These are phyloP conservation scores for Lactarius akahatsu DNA, from an alignment of 768 basidiomycete genomes.

Conservation along the genomic window DNA sequence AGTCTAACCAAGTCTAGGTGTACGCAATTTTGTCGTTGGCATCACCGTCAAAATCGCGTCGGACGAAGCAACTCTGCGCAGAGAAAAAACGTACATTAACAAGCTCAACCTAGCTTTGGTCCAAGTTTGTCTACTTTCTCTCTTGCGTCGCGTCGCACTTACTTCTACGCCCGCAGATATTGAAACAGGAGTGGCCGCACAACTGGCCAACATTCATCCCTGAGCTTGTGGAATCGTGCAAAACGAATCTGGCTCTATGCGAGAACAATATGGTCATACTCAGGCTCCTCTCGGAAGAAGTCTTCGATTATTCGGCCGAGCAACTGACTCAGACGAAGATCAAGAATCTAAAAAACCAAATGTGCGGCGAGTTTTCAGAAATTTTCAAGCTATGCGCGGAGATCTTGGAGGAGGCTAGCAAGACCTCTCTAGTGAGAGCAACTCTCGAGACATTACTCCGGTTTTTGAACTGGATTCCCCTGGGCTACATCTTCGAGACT, in stretches of 20 bases:
- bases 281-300: slow-evolving; percentile 95
- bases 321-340: slow-evolving; percentile 98
- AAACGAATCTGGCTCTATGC: slow-evolving; percentile 92
- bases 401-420: slow-evolving; percentile 95
- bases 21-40: slow-evolving; percentile 94
- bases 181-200: slow-evolving; percentile 99
- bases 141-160: slow-evolving; percentile 13
- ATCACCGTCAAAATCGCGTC: slow-evolving; percentile 91
- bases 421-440: slow-evolving; percentile 89
- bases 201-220: slow-evolving; percentile 98
- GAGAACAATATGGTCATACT: slow-evolving; percentile 99
- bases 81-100: slow-evolving; percentile 93
- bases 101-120: slow-evolving; percentile 97
- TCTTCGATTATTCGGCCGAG: slow-evolving; percentile 98
- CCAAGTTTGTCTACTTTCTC: slow-evolving; percentile 53
- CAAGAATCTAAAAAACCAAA: slow-evolving; percentile 95
- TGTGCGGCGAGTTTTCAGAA: slow-evolving; percentile 96
- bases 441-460: slow-evolving; percentile 93
- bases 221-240: slow-evolving; percentile 95
- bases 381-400: slow-evolving; percentile 98
- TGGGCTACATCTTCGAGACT: slow-evolving; percentile 99
- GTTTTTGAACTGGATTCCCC: slow-evolving; percentile 98
- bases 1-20: slow-evolving; percentile 51
- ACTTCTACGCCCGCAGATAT: slow-evolving; percentile 56
- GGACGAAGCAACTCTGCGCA: slow-evolving; percentile 82